Evolutionary conservation across 192 early-diverging fungal genomes (phyloP), one percentile per base, ranked within the genome.

Genomic region (Gonapodya prolifera): DNA sequence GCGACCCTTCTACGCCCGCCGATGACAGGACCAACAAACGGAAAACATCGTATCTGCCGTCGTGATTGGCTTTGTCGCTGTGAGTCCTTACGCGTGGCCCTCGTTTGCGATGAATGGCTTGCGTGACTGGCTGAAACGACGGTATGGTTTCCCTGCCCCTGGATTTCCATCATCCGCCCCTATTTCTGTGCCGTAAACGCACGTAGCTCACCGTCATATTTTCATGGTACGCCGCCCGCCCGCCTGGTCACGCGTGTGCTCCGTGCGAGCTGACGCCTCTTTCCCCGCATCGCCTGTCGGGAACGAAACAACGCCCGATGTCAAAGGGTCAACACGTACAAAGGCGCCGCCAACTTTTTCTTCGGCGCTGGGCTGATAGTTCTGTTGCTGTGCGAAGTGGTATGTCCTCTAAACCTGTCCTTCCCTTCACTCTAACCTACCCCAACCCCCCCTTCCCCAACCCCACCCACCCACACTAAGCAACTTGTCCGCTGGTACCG

Each of bases 401-500:
- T 61, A 23, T 16, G 45, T 61, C 8, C 23, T 23, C 45, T 23
- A 8, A 23, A 16, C 45, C 8, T 23, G 8, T 23, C 45, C 23
- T 23, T 61, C 45, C 23, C 23, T n/a, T n/a, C n/a, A n/a, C n/a
- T n/a, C n/a, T n/a, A n/a, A n/a, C n/a, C n/a, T 61, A 61, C 23
- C 45, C 45, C 45, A 8, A 23, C 23, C 45, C 8, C 45, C 45
- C 45, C 45, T 61, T 23, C 23, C 45, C 23, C 23, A 61, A 23
- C 45, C 23, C 45, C 23, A 23, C 23, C 45, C 45, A 23, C 45
- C 8, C 23, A 23, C 8, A 61, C 23, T 16, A 8, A 61, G 45
- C 45, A 61, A 61, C 45, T 61, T 61, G 45, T 87, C 33, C 80
- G 79, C 13, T 87, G 85, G 85, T 87, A 86, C 76, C 82, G 86